Percentiles rank a stretch among this genome's conserved stretches.
Evolutionary conservation across 129 eudicot species (phyloP).

Genomic region (Dittrichia graveolens): DNA sequence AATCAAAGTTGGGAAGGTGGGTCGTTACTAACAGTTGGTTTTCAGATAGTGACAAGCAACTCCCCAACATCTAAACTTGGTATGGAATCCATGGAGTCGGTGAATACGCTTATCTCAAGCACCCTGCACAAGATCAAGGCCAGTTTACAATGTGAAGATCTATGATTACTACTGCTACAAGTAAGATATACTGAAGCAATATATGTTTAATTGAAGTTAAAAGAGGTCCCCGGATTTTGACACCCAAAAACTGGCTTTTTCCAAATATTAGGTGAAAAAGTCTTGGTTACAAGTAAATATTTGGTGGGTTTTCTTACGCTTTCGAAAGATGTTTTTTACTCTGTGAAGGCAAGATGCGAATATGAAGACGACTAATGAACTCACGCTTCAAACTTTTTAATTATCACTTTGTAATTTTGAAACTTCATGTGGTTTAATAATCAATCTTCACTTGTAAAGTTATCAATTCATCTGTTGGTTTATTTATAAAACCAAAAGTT

Average conservation of each 20-base stretch:
- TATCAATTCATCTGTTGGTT: too few relatives aligned
- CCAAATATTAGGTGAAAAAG: conserved; percentile 48
- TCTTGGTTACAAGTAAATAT: conserved; percentile 37
- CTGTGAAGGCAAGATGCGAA: conserved; percentile 26
- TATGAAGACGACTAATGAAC: conserved; percentile 21
- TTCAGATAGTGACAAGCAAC: conserved; percentile 72
- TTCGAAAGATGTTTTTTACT: conserved; percentile 15
- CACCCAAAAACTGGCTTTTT: conserved; percentile 28
- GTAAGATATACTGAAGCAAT: conserved; percentile 6
- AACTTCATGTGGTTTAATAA: too few relatives aligned
- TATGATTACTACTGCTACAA: conserved; percentile 32
- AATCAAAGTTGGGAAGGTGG: conserved; percentile 68
- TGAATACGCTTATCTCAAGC: conserved; percentile 67
- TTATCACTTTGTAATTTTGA: neutral
- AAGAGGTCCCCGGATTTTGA: neutral
- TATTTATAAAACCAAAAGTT: too few relatives aligned
- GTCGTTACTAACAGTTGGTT: conserved; percentile 74
- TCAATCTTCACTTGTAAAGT: too few relatives aligned
- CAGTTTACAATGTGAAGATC: conserved; percentile 78
- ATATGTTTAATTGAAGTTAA: conserved; percentile 5
- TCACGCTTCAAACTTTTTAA: conserved; percentile 14
- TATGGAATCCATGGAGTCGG: conserved; percentile 76
- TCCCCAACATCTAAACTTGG: conserved; percentile 61
- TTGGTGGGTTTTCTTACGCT: conserved; percentile 17
- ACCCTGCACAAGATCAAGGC: conserved; percentile 75